These are phyloP conservation scores for Wickerhamomyces queroliae DNA, from an alignment of 805 yeast genomes.

Conservation along the genomic window DNA sequence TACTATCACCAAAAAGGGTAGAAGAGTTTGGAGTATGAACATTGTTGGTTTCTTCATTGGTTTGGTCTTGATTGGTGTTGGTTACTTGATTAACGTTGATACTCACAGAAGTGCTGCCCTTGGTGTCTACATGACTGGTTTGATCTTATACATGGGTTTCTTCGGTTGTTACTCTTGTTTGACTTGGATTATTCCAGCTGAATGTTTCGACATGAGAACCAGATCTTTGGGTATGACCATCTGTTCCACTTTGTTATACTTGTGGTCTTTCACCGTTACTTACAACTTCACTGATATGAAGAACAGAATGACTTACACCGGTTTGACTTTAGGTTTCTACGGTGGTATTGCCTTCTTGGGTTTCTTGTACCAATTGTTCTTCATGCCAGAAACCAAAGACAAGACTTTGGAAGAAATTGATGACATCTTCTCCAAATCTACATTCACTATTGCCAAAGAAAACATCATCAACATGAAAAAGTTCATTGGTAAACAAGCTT, in stretches of 20 bases:
- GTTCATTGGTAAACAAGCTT: constrained; percentile 3
- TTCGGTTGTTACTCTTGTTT: constrained; percentile 62
- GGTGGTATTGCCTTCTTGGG: constrained; percentile 63
- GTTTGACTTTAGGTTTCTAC: constrained; percentile 59
- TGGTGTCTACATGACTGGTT: constrained; percentile 58
- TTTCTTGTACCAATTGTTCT: constrained; percentile 43
- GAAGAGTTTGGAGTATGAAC: constrained; percentile 56
- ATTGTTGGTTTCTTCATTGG: constrained; percentile 56
- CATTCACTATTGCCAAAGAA: constrained; percentile 28
- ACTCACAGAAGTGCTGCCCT: constrained; percentile 41
- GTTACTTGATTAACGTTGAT: constrained; percentile 37
- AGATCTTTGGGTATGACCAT: constrained; percentile 64
- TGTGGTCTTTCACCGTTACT: constrained; percentile 60
- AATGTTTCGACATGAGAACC: constrained; percentile 51
- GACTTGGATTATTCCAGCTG: constrained; percentile 68
- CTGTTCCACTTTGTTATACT: constrained; percentile 46
- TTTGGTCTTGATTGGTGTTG: constrained; percentile 52
- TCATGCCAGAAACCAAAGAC: constrained; percentile 70
- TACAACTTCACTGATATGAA: constrained; percentile 57
- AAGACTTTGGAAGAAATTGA: constrained; percentile 70
- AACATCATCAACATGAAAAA: constrained; percentile 20
- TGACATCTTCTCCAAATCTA: constrained; percentile 47
- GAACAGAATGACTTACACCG: constrained; percentile 51
- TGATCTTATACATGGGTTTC: constrained; percentile 58
- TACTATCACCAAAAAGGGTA: constrained; percentile 52